These are phyloP conservation scores for Leptodermis oblonga DNA, from an alignment of 257 asterid species.

Conservation along the genomic window DNA sequence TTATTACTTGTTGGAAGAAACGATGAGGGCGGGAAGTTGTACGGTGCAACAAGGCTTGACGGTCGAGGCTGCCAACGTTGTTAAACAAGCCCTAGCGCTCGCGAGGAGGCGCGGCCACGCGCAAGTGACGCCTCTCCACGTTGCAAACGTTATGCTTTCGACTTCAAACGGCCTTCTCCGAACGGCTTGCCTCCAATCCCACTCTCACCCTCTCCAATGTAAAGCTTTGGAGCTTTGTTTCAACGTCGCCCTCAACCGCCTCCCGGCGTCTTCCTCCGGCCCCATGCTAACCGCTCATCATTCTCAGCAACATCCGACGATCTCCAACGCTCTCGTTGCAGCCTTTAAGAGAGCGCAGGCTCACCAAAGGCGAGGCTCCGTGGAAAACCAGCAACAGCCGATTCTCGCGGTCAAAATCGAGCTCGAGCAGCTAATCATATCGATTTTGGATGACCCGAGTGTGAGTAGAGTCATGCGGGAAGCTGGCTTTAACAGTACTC, in stretches of 20 bases:
- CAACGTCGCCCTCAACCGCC: slow-evolving; percentile 87
- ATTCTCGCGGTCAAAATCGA: slow-evolving; percentile 61
- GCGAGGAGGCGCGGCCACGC: slow-evolving; percentile 89
- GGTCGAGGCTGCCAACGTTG: slow-evolving; percentile 48
- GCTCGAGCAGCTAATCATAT: slow-evolving; percentile 72
- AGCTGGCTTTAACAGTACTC: slow-evolving; percentile 80
- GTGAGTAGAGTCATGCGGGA: slow-evolving; percentile 93
- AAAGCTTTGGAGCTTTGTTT: slow-evolving; percentile 94
- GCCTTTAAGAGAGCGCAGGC: slow-evolving; percentile 98
- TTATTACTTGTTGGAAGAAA: not conserved
- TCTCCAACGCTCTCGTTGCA: slow-evolving; percentile 85
- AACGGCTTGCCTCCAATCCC: slow-evolving; percentile 64
- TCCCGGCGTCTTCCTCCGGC: slow-evolving; percentile 52
- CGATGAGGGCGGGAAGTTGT: slow-evolving; percentile 73
- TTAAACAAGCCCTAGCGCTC: slow-evolving; percentile 61
- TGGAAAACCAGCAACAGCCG: slow-evolving; percentile 61
- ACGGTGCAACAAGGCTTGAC: slow-evolving; percentile 60
- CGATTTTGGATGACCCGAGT: slow-evolving; percentile 86
- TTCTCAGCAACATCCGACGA: slow-evolving; percentile 40
- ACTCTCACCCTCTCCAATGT: slow-evolving; percentile 88
- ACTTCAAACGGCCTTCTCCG: slow-evolving; percentile 50
- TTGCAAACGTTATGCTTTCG: slow-evolving; percentile 75
- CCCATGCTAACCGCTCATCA: slow-evolving; percentile 36
- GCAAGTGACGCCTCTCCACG: slow-evolving; percentile 89
- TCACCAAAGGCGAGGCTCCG: slow-evolving; percentile 75